Conservation (phyloP, 768 basidiomycete species). For the Boletales sp. region DNA sequence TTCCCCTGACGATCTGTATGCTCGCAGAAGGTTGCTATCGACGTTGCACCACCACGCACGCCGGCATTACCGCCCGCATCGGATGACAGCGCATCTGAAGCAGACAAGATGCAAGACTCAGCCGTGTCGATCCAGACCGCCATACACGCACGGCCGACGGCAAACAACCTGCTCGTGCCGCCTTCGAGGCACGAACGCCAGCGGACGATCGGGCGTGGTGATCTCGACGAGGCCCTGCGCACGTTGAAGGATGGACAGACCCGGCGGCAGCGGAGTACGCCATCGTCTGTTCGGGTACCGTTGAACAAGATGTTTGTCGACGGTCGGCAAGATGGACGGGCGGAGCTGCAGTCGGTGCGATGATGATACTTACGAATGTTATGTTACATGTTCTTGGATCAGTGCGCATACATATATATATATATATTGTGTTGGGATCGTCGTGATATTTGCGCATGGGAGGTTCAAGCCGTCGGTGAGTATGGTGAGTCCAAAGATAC, state of each 20-base stretch:
- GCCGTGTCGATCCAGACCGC: slow-evolving; percentile 35
- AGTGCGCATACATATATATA: not conserved
- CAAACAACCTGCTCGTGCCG: slow-evolving; percentile 32
- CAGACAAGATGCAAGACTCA: not conserved
- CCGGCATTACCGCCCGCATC: not conserved
- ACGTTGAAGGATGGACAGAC: slow-evolving; percentile 64
- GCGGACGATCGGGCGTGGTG: slow-evolving; percentile 68
- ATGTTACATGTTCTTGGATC: not conserved
- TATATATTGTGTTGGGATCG: too few relatives aligned
- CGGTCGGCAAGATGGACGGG: slow-evolving; percentile 17
- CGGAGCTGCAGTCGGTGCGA: not conserved
- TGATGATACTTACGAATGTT: not conserved
- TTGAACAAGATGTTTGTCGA: slow-evolving; percentile 25
- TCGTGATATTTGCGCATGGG: too few relatives aligned
- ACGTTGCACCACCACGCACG: slow-evolving; percentile 33
- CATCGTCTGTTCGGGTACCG: slow-evolving; percentile 12
- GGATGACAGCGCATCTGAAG: not conserved
- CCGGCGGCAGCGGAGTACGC: slow-evolving; percentile 10
- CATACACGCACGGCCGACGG: slow-evolving; percentile 32
- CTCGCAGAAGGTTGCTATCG: slow-evolving; percentile 65
- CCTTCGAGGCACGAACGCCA: slow-evolving; percentile 42
- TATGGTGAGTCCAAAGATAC: not conserved
- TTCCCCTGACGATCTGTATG: too few relatives aligned
- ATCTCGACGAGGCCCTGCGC: slow-evolving; percentile 81
- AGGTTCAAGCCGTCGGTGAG: too few relatives aligned